Evolutionary conservation across 2,329 filamentous ascomycete genomes (phyloP), one percentile per base, ranked within the genome.

Genomic region (Fusarium heterosporum): DNA sequence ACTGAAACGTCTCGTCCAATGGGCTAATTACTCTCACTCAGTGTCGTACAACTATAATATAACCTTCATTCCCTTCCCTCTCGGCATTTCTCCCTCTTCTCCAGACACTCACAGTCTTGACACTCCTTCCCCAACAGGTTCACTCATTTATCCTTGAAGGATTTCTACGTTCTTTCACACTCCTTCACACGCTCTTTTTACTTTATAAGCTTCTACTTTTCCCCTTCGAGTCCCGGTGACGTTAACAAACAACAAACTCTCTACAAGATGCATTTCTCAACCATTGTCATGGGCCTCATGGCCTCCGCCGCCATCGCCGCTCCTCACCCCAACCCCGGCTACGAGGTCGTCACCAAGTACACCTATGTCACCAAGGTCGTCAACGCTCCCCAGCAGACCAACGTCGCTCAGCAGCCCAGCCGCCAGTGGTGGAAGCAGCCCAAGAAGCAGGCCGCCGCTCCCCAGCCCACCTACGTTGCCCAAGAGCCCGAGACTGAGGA

Each of bases 181-280:
- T 48, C 52, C 6, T 55, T 50, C 48, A 40, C 29, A 62, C 52
- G 32, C 47, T 58, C 38, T 22, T 56, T 48, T 39, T n/a, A 32
- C 28, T 17, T 39, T 55, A 38, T n/a, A 47, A 19, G 26, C 30
- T 42, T 47, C 32, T 26, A 46, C 36, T 36, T 46, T 49, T 39
- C 26, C 30, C 28, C 29, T 16, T 30, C 53, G 14, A 66, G 66
- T 69, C 66, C 66, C 39, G 66, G 66, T 60, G 66, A 69, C 66
- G 46, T 48, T 61, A 56, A 58, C 32, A 45, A 49, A 50, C 48
- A 30, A 50, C 39, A 46, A 55, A 66, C 14, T 32, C 26, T 51
- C 43, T 40, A 29, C 68, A 71, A 69, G 42, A 71, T 71, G 68
- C 63, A 62, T 47, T 71, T 65, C 68, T 65, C 68, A 36, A 56